Evolutionary conservation across 2,329 filamentous ascomycete genomes (phyloP).

Genomic region (Coniella lustricola): DNA sequence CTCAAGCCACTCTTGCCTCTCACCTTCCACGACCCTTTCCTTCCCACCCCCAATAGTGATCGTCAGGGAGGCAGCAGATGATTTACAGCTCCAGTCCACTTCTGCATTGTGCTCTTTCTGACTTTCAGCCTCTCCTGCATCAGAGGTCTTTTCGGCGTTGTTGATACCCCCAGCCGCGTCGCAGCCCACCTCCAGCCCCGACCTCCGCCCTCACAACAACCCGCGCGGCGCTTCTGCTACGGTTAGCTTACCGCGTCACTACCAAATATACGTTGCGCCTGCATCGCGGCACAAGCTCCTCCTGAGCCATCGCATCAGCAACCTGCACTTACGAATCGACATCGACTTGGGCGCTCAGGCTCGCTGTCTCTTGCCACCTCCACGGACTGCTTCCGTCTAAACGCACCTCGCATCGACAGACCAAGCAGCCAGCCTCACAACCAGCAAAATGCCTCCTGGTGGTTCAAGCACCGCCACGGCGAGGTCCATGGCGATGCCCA

Average conservation of each 20-base stretch:
- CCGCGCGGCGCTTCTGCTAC: not conserved
- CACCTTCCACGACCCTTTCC: not conserved
- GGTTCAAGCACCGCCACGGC: slow-evolving; percentile 18
- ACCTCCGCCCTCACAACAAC: not conserved
- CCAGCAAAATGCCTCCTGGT: slow-evolving; percentile 23
- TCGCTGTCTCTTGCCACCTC: slow-evolving; percentile 1
- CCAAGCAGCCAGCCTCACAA: slow-evolving; percentile 2
- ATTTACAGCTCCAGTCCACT: not conserved
- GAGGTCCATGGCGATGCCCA: slow-evolving; percentile 41
- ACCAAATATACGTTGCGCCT: too few relatives aligned
- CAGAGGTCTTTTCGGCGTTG: too few relatives aligned
- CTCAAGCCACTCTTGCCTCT: not conserved
- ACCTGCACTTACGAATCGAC: not conserved
- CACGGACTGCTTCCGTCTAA: slow-evolving; percentile 7
- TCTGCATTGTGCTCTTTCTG: not conserved
- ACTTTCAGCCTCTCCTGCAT: not conserved
- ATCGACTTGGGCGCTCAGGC: not conserved
- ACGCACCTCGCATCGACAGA: slow-evolving; percentile 4
- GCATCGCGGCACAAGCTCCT: too few relatives aligned
- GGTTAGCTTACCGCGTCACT: not conserved
- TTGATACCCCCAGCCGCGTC: not conserved
- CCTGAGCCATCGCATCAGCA: not conserved
- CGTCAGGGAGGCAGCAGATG: not conserved
- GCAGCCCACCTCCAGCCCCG: not conserved
- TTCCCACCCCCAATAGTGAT: not conserved